phyloP scores from a whole-genome alignment of 2,329 filamentous ascomycete genomes.

The Diaporthe helianthi region DNA sequence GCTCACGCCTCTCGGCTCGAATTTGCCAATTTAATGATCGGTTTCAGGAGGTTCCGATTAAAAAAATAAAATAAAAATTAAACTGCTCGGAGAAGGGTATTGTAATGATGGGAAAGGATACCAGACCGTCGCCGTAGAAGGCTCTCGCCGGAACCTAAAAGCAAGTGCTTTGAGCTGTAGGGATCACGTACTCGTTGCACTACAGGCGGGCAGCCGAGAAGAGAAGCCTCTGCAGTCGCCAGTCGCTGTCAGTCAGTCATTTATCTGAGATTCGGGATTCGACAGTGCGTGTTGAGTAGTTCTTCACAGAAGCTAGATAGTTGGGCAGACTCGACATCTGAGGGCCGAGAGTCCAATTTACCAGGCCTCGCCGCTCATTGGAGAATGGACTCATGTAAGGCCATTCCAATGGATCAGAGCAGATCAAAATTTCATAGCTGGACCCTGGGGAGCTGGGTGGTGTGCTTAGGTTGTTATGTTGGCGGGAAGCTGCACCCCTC shows the following conservation, averaged over 20 bases:
- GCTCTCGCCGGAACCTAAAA: background rate
- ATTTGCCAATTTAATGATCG: background rate
- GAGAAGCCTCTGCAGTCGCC: background rate
- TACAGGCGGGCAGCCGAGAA: background rate
- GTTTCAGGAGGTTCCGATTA: no score
- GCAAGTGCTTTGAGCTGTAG: background rate
- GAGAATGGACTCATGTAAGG: background rate
- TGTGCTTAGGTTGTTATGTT: background rate
- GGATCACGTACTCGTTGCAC: background rate
- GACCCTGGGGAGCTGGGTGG: background rate
- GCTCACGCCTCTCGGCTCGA: background rate
- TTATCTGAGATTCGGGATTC: background rate
- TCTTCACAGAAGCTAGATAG: background rate
- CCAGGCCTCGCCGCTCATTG: background rate
- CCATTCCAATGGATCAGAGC: slow-evolving; percentile 5
- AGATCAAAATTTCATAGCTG: background rate
- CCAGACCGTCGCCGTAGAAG: background rate
- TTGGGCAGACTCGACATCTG: background rate
- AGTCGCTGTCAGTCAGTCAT: no score
- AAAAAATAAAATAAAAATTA: background rate
- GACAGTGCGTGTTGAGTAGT: background rate
- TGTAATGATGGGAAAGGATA: background rate
- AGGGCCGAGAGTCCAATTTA: background rate
- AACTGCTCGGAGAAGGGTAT: background rate
- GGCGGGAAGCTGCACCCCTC: slow-evolving; percentile 2